Conservation (phyloP, 768 basidiomycete genomes). For the Psilocybe tampanensis region DNA sequence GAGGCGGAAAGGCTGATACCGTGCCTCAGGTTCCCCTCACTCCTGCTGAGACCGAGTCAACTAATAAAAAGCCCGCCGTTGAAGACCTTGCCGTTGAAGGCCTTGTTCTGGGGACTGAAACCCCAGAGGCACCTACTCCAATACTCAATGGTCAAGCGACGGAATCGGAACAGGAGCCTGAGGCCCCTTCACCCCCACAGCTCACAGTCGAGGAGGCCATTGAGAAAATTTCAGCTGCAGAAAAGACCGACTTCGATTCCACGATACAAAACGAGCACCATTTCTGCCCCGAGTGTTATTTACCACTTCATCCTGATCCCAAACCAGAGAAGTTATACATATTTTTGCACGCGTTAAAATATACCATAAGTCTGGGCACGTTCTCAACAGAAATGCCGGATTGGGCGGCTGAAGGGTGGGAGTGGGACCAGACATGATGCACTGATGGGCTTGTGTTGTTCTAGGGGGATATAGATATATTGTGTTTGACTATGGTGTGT, state of each 20-base stretch:
- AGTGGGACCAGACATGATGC: conserved; percentile 51
- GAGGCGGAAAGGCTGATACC: conserved; percentile 56
- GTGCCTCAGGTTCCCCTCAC: conserved; percentile 13
- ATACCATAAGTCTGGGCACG: conserved; percentile 78
- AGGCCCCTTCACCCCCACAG: conserved; percentile 15
- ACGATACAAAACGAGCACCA: conserved; percentile 42
- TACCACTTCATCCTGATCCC: conserved; percentile 93
- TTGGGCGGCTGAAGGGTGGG: conserved; percentile 82
- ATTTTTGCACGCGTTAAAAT: conserved; percentile 89
- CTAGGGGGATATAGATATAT: neutral
- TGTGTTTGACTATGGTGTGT: conserved; percentile 7
- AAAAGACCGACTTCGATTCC: conserved; percentile 39
- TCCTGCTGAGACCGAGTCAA: neutral
- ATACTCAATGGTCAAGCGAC: neutral
- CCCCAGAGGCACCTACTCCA: neutral
- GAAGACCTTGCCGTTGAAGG: neutral
- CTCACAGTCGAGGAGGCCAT: conserved; percentile 54
- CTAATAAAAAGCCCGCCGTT: neutral
- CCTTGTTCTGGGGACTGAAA: neutral
- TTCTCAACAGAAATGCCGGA: conserved; percentile 88
- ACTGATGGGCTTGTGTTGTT: neutral
- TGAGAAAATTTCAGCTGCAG: conserved; percentile 37
- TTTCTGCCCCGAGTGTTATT: conserved; percentile 90
- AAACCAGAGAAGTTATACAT: conserved; percentile 92
- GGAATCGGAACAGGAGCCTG: conserved; percentile 6